Evolutionary conservation across 345 rosid genomes (phyloP), one percentile per base, ranked within the genome.

Genomic region (Salix udensis): DNA sequence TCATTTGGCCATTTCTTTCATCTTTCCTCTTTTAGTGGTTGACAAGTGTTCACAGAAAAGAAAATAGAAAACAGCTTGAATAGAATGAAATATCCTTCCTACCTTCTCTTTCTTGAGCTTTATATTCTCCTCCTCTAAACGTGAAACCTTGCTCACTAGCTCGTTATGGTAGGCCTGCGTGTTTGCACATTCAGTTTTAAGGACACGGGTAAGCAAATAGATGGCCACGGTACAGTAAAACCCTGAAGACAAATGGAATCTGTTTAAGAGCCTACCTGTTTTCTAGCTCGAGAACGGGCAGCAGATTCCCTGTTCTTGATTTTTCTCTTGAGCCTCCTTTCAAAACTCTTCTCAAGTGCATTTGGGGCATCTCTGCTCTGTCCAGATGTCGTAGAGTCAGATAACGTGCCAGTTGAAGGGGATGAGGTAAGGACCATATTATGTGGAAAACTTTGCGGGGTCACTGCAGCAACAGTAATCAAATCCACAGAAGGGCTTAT

Each of bases 241-340:
- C 15, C 12, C 52, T 61, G n/a, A 19, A 52, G 11, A 55, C 18
- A 74, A 31, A 58, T 44, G 30, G 24, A 50, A 46, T 1, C 65
- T 2, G 36, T 58, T 46, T 13, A 50, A 77, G 52, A 40, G 28
- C 44, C 48, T 21, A 87, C 91, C 87, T 88, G 89, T 76, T 87
- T 90, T 81, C 91, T 87, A 61, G 90, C 94, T 78, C 90, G 85
- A 2, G 91, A 88, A 10, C 88, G 87, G 5, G 94, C 91, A 67
- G 90, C 94, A 19, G 94, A 90, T 81, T 90, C 94, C 83, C 94
- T 83, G 77, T 90, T 90, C 88, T 90, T 90, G 52, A 90, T 88
- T 83, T 90, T 90, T 81, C 94, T 82, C 83, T 74, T 86, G 74
- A 88, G 69, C 86, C 88, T 88, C 86, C 87, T 82, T 26, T 90